Evolutionary conservation across 495 filamentous ascomycete species (phyloP), one percentile per base, ranked within the genome.

Genomic region (Penicillium bovifimosum): DNA sequence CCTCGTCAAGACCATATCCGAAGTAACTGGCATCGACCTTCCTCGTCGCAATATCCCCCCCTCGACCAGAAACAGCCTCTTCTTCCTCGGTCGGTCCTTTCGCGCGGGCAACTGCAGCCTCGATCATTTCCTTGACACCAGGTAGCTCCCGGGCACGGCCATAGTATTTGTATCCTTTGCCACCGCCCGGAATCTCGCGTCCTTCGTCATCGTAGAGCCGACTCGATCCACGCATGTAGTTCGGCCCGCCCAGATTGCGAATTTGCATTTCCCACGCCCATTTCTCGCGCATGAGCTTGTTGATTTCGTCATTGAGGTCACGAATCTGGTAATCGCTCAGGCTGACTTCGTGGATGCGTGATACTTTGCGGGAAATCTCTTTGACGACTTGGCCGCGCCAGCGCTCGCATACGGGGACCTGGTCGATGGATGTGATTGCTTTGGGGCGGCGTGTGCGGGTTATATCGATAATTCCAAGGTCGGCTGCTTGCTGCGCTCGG

Each of bases 181-280:
- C 90, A 28, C 86, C 88, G 2, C 93, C 93, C 1, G 86, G 86
- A 6, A 98, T 88, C 69, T 96, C 95, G 27, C 86, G 77, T 3
- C 93, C 93, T 35, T 95, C 86, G 55, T 96, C 93, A 72, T 96
- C 93, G 68, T 88, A 89, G 27, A 96, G 83, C 53, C 86, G 81
- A 28, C 83, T 90, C 1, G 82, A 79, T 10, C 85, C 89, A n/a
- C 93, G 79, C 91, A 95, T 97, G 68, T 96, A 98, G 71, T 96
- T 97, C 35, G 95, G 95, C 11, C 93, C 93, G 40, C 95, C 95
- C 29, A 97, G 69, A 58, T 91, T 90, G 38, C 91, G 80, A 50
- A 98, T 96, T 70, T 96, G 93, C 66, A 90, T 82, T 73, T 98
- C 93, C 93, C 93, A 98, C 79, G 93, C 88, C 75, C 90, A 87